phyloP scores from a whole-genome alignment of 1,284 basidiomycete species.

The Leccinum ponderosum region DNA sequence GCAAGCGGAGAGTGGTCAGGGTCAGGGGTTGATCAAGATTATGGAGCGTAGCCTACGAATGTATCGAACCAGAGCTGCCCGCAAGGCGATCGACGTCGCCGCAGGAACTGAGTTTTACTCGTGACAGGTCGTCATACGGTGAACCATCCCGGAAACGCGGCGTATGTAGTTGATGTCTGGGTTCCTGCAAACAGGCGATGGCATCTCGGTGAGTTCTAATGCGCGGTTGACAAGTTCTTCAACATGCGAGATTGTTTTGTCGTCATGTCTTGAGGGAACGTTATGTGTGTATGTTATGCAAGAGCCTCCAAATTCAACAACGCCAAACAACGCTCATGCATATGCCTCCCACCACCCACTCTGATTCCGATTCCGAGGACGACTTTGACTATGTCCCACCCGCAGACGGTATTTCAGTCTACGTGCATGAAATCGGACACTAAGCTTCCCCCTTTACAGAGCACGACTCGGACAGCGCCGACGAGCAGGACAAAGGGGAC shows the following conservation, averaged over 20 bases:
- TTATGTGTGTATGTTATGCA: slow-evolving; percentile 21
- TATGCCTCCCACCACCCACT: slow-evolving; percentile 12
- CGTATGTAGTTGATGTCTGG: slow-evolving; percentile 5
- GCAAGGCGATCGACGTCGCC: too few species aligned
- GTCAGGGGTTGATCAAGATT: slow-evolving; percentile 52
- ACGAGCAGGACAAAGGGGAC: slow-evolving; percentile 28
- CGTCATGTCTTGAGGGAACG: too few species aligned
- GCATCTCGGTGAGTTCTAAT: slow-evolving; percentile 33
- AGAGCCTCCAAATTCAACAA: slow-evolving; percentile 27
- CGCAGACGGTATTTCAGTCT: slow-evolving; percentile 30
- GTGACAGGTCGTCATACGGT: neutral
- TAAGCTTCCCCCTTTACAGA: slow-evolving; percentile 27
- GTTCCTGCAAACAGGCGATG: slow-evolving; percentile 47
- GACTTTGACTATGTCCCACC: slow-evolving; percentile 68
- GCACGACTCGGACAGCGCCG: slow-evolving; percentile 38
- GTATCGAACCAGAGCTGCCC: slow-evolving; percentile 9
- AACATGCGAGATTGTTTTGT: neutral
- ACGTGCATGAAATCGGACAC: neutral
- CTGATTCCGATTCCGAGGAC: slow-evolving; percentile 59
- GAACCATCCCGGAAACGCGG: neutral
- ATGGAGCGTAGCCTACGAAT: slow-evolving; percentile 12
- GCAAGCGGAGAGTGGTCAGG: slow-evolving; percentile 77
- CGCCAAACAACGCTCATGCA: slow-evolving; percentile 23
- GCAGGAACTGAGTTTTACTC: neutral
- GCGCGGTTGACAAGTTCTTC: neutral